Conservation (phyloP, 495 filamentous ascomycete species). For the Alectoria sarmentosa region DNA sequence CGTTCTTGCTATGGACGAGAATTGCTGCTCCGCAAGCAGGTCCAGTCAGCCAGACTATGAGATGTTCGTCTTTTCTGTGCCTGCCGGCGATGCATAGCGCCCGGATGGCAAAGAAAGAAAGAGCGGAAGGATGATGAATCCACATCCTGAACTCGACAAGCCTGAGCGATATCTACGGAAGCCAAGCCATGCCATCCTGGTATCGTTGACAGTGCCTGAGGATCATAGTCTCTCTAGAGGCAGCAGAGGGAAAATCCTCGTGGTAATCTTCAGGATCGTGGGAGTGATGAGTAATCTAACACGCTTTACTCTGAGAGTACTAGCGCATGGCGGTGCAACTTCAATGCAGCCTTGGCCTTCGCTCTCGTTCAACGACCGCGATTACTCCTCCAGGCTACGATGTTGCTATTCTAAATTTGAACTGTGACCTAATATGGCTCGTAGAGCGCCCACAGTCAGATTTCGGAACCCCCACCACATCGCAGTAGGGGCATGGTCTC, state of each 20-base stretch:
- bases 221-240: background rate
- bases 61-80: background rate
- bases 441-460: background rate
- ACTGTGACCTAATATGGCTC: background rate
- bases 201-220: background rate
- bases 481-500: background rate
- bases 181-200: background rate
- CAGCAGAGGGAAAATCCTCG: background rate
- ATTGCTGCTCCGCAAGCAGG: background rate
- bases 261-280: background rate
- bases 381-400: conserved; percentile 1
- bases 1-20: background rate
- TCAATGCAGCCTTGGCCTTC: background rate
- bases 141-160: background rate
- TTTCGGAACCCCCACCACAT: background rate
- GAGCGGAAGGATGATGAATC: background rate
- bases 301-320: background rate
- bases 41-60: background rate
- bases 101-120: background rate
- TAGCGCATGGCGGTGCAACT: conserved; percentile 1
- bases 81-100: background rate
- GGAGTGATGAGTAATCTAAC: conserved; percentile 1
- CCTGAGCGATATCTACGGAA: background rate
- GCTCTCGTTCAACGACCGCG: background rate
- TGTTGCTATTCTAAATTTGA: conserved; percentile 1